Base-by-base conservation (phyloP, 2,329 filamentous ascomycete genomes). In the Hypoxylon sp. region DNA sequence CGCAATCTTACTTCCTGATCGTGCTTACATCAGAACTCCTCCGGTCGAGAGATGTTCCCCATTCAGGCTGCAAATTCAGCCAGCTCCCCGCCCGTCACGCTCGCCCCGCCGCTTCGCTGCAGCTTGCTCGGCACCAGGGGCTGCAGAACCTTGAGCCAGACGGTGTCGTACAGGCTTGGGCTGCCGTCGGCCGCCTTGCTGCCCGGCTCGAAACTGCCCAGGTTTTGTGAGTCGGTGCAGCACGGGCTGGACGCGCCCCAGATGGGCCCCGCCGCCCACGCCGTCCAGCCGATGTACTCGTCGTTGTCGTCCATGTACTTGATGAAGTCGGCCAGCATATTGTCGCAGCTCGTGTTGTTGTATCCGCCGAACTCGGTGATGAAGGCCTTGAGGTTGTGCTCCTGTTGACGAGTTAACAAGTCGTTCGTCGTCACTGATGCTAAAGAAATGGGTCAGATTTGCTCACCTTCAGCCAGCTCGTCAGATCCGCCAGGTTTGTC, bases 241-340 rank as follows among this genome's bases (percentile, higher is more conserved):
- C 76, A 76, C 17, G 75, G 80, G 51, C 73, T 75, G 37, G 71
- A 64, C 6, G 70, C 62, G 1, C 79, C 79, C 79, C 79, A 82
- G 40, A 82, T 74, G 0, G 80, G 79, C 0, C 79, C 79, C 0
- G 79, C 80, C 0, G 79, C 76, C 79, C 79, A 82, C 3, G 79
- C 79, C 0, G 79, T 80, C 79, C 79, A 82, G 2, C 80, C 79
- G 41, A 82, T 80, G 59, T 79, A 81, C 62, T 75, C 76, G 1
- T 74, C 69, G 58, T 81, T 79, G n/a, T 72, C 55, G 21, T 74
- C 70, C 74, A 82, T 79, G 65, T 80, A 79, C 48, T 77, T 74
- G 11, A 81, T 56, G 5, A 80, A 75, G 24, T 74, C 72, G 10
- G 69, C 68, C 4, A 81, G 72, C 67, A 79, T 78, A 2, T 65